Evolutionary conservation across 164 flowering plant species (phyloP).

Genomic region (Magnolia sinica): DNA sequence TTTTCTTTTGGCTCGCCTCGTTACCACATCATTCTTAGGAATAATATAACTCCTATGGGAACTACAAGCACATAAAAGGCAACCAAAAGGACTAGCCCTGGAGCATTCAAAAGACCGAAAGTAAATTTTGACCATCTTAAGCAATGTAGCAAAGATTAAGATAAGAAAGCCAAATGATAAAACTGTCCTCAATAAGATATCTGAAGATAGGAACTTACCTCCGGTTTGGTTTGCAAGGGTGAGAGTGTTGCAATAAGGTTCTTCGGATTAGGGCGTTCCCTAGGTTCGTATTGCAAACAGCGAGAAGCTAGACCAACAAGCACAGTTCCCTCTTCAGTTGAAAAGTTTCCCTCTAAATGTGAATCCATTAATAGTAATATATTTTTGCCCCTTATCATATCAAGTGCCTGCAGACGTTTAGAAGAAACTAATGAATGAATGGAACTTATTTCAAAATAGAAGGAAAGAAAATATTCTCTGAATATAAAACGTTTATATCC

Average conservation of each 20-base stretch:
- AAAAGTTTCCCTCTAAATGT: slow-evolving; percentile 92
- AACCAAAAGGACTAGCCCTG: neutral
- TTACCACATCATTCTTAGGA: no score
- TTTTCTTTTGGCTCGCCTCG: no score
- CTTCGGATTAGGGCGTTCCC: slow-evolving; percentile 78
- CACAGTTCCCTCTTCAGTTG: slow-evolving; percentile 76
- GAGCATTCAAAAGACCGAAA: neutral
- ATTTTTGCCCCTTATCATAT: slow-evolving; percentile 89
- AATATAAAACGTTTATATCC: neutral
- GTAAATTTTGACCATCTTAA: neutral
- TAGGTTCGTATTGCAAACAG: slow-evolving; percentile 93
- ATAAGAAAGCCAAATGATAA: neutral
- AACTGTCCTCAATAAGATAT: neutral
- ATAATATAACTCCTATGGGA: no score
- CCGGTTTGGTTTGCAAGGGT: slow-evolving; percentile 73
- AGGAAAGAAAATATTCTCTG: neutral
- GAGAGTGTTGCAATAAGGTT: slow-evolving; percentile 70
- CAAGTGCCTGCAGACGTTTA: slow-evolving; percentile 66
- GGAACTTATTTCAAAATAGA: neutral
- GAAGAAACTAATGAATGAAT: neutral
- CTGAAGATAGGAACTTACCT: slow-evolving; percentile 40
- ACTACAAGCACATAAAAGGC: neutral
- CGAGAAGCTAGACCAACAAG: slow-evolving; percentile 85
- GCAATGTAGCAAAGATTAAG: neutral
- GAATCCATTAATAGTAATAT: slow-evolving; percentile 89